These are phyloP conservation scores for Emergomyces pasteurianus DNA, from an alignment of 2,329 filamentous ascomycete genomes.

Conservation along the genomic window DNA sequence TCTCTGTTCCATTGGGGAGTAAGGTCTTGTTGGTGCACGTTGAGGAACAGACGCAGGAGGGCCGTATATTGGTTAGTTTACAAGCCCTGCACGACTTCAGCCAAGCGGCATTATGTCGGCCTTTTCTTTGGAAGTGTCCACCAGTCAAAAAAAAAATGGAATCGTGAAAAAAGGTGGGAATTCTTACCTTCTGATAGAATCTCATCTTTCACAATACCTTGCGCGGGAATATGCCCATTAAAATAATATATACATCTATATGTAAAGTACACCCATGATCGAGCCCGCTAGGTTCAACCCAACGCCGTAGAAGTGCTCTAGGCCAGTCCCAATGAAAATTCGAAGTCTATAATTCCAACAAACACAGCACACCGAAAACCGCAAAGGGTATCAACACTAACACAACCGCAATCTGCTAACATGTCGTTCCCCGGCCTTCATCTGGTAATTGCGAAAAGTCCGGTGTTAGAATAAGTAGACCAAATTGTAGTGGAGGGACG, in stretches of 20 bases:
- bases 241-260: background rate
- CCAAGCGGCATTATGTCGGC: background rate
- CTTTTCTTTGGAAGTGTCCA: background rate
- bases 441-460: conserved; percentile 13
- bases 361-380: background rate
- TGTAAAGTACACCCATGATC: background rate
- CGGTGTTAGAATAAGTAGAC: background rate
- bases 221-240: background rate
- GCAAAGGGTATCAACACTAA: background rate
- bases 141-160: background rate
- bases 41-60: background rate
- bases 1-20: background rate
- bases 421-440: conserved; percentile 23
- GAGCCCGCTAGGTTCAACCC: background rate
- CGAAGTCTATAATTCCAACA: background rate
- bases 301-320: background rate
- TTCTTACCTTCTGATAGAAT: background rate
- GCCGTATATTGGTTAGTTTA: background rate
- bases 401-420: conserved; percentile 6
- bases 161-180: background rate
- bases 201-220: background rate
- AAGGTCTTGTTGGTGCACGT: background rate
- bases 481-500: conserved; percentile 7
- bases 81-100: background rate
- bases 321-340: too few species aligned